Percentiles rank a stretch among this genome's conserved stretches.
These are phyloP conservation scores for Ilyonectria destructans DNA, from an alignment of 2,329 filamentous ascomycete genomes.

Conservation along the genomic window DNA sequence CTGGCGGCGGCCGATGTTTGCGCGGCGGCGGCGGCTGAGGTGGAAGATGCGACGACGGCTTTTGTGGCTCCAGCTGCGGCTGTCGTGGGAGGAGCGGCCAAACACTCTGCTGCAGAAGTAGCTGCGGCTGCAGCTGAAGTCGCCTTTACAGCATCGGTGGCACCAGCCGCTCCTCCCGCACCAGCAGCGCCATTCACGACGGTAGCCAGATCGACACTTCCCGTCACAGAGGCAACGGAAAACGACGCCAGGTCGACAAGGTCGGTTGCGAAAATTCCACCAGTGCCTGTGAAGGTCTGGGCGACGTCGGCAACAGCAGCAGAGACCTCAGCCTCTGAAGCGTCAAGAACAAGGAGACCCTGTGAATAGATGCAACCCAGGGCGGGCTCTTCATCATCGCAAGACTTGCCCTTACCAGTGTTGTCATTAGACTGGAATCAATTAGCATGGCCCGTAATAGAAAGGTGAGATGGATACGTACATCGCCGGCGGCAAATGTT, in stretches of 20 bases:
- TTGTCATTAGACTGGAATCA: slow-evolving; percentile 23
- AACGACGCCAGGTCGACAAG: slow-evolving; percentile 37
- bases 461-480: slow-evolving; percentile 52
- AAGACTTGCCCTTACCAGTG: slow-evolving; percentile 57
- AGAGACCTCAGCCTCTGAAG: slow-evolving; percentile 66
- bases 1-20: slow-evolving; percentile 23
- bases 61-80: slow-evolving; percentile 8
- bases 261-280: slow-evolving; percentile 45
- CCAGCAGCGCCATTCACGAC: slow-evolving; percentile 28
- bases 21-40: slow-evolving; percentile 9
- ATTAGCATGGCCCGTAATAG: neutral
- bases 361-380: slow-evolving; percentile 70
- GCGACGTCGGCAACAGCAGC: slow-evolving; percentile 62
- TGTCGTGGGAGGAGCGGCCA: neutral
- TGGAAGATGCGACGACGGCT: slow-evolving; percentile 10
- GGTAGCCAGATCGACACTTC: slow-evolving; percentile 31
- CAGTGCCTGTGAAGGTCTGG: slow-evolving; percentile 54
- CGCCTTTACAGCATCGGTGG: slow-evolving; percentile 1
- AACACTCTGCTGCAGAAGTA: slow-evolving; percentile 2
- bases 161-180: slow-evolving; percentile 12
- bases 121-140: slow-evolving; percentile 6
- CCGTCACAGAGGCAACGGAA: slow-evolving; percentile 34
- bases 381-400: slow-evolving; percentile 63
- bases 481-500: slow-evolving; percentile 75
- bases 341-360: slow-evolving; percentile 69